Conservation (phyloP, 495 filamentous ascomycete genomes). For the Lasiosphaeria hispida region DNA sequence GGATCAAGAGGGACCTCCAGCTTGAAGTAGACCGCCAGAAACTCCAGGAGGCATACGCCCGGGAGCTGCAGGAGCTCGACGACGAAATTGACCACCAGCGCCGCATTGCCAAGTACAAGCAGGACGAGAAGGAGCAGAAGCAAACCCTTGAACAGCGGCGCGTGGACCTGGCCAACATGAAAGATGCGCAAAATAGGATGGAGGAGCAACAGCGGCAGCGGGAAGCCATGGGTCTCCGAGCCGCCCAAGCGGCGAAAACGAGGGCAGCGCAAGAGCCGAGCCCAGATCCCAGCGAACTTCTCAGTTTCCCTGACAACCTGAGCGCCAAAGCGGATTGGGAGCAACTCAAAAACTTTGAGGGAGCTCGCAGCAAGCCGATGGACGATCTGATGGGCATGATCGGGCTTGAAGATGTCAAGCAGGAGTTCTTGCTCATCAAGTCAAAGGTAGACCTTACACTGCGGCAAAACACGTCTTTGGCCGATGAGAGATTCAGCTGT, state of each 20-base stretch:
- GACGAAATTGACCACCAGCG: constrained; percentile 56
- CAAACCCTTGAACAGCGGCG: constrained; percentile 44
- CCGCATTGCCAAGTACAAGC: constrained; percentile 45
- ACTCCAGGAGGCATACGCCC: constrained; percentile 49
- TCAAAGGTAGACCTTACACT: constrained; percentile 60
- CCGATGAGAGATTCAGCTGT: constrained; percentile 59
- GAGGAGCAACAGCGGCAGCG: constrained; percentile 16
- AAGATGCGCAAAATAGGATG: constrained; percentile 12
- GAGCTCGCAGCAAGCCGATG: constrained; percentile 52
- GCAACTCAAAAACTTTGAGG: constrained; percentile 51
- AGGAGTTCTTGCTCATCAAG: constrained; percentile 63
- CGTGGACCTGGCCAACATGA: constrained; percentile 27
- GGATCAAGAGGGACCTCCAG: constrained; percentile 49
- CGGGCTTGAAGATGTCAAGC: constrained; percentile 70
- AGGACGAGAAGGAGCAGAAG: constrained; percentile 44
- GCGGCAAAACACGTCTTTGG: constrained; percentile 56
- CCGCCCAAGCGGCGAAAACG: neutral
- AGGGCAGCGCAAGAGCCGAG: neutral
- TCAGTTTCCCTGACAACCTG: neutral
- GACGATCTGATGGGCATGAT: constrained; percentile 70
- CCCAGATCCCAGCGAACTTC: neutral
- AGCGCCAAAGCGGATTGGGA: constrained; percentile 56
- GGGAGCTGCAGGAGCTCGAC: constrained; percentile 52
- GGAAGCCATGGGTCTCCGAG: constrained; percentile 1
- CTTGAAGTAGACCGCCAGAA: constrained; percentile 52